Conservation (phyloP, 306 rosid species). For the Trifolium pratense region DNA sequence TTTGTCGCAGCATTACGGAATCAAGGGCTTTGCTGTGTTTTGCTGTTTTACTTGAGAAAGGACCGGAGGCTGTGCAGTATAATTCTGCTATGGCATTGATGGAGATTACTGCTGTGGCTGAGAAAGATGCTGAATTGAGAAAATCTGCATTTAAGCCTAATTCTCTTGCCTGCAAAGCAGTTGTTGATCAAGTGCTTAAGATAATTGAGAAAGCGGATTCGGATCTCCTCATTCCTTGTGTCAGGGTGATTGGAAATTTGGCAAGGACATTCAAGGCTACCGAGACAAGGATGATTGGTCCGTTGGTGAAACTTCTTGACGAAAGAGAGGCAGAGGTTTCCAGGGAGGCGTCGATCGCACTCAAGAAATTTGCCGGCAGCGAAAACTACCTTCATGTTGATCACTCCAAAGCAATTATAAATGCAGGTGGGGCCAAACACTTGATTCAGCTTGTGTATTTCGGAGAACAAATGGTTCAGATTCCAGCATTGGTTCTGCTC, state of each 20-base stretch:
- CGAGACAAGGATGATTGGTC: slow-evolving; percentile 59
- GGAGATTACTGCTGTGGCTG: slow-evolving; percentile 74
- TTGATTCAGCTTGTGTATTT: slow-evolving; percentile 71
- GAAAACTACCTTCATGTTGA: slow-evolving; percentile 70
- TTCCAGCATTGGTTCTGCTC: slow-evolving; percentile 60
- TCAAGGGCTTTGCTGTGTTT: slow-evolving; percentile 78
- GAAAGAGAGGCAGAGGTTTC: slow-evolving; percentile 60
- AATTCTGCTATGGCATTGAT: slow-evolving; percentile 66
- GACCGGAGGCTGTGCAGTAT: slow-evolving; percentile 52
- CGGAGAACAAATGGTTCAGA: slow-evolving; percentile 67
- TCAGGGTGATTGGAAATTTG: slow-evolving; percentile 61
- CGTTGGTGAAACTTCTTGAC: slow-evolving; percentile 69
- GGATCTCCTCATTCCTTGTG: slow-evolving; percentile 55
- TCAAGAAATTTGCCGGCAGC: slow-evolving; percentile 67
- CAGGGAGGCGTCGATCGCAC: slow-evolving; percentile 62
- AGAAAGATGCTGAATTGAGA: slow-evolving; percentile 62
- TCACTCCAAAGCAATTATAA: slow-evolving; percentile 74
- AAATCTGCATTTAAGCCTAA: slow-evolving; percentile 79
- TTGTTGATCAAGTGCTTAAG: slow-evolving; percentile 63
- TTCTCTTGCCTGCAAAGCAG: slow-evolving; percentile 74
- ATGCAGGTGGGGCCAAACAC: slow-evolving; percentile 69
- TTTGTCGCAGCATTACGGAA: slow-evolving; percentile 71
- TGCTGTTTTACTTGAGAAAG: slow-evolving; percentile 71
- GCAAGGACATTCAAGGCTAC: slow-evolving; percentile 80
- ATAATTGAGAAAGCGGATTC: slow-evolving; percentile 49